A percentile compares a stretch with the other conserved stretches of the same genome.
Conservation (phyloP, 2,329 filamentous ascomycete species). For the Epichloe gansuensis region DNA sequence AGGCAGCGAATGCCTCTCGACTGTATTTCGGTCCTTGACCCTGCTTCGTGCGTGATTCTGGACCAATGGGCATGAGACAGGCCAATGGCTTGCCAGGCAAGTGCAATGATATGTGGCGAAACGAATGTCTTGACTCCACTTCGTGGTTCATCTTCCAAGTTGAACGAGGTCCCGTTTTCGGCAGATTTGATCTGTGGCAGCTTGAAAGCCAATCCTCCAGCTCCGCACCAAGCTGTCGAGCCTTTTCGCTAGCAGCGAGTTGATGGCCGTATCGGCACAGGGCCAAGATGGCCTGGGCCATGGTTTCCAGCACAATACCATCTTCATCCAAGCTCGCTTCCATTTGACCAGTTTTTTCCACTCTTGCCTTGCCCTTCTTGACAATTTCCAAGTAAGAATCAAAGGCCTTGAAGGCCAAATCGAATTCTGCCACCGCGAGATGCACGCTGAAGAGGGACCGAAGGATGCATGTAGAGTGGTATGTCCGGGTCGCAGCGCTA, state of each 20-base stretch:
- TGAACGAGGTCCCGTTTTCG: slow-evolving; percentile 17
- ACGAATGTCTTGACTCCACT: slow-evolving; percentile 32
- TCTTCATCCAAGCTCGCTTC: slow-evolving; percentile 70
- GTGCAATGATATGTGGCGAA: slow-evolving; percentile 48
- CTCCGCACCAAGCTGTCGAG: slow-evolving; percentile 54
- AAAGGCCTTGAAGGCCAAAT: slow-evolving; percentile 80
- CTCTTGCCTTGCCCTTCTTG: slow-evolving; percentile 69
- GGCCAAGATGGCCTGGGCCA: slow-evolving; percentile 67
- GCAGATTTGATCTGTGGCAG: slow-evolving; percentile 23
- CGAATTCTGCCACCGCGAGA: slow-evolving; percentile 78
- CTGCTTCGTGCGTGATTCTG: slow-evolving; percentile 63
- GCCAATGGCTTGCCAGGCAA: slow-evolving; percentile 75
- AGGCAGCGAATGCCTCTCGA: slow-evolving; percentile 65
- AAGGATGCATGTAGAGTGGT: slow-evolving; percentile 83
- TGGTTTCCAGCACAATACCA: slow-evolving; percentile 61
- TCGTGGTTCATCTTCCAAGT: slow-evolving; percentile 17
- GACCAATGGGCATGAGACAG: slow-evolving; percentile 82
- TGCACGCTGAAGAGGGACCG: slow-evolving; percentile 82
- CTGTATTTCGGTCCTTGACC: slow-evolving; percentile 60
- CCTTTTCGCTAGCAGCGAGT: slow-evolving; percentile 69
- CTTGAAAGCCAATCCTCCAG: slow-evolving; percentile 65
- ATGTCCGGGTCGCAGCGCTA: slow-evolving; percentile 81
- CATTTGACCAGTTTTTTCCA: slow-evolving; percentile 62
- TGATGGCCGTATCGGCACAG: slow-evolving; percentile 71
- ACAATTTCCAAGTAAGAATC: slow-evolving; percentile 87